phyloP scores from a whole-genome alignment of 1,284 basidiomycete genomes.

The Kalmanozyma brasiliensis region DNA sequence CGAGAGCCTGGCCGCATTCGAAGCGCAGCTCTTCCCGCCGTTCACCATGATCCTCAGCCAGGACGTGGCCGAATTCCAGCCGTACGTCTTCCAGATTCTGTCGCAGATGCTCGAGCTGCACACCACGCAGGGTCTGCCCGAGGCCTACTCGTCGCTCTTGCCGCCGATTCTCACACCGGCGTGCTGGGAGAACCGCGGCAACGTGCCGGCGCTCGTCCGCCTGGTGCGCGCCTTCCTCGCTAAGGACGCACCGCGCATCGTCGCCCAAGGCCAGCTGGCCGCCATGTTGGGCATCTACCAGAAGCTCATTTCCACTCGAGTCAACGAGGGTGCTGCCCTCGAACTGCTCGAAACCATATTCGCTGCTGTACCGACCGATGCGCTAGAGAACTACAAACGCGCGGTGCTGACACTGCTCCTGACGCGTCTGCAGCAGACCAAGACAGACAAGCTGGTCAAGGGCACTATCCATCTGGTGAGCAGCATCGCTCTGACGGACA shows the following conservation, averaged over 20 bases:
- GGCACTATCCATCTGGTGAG: constrained; percentile 83
- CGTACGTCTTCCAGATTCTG: constrained; percentile 96
- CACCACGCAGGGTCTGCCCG: constrained; percentile 72
- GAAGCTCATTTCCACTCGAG: constrained; percentile 85
- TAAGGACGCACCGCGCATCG: constrained; percentile 78
- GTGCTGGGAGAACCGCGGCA: constrained; percentile 95
- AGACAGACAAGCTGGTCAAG: constrained; percentile 89
- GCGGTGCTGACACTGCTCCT: constrained; percentile 83
- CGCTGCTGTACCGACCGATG: constrained; percentile 76
- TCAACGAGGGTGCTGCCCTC: constrained; percentile 91
- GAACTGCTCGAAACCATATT: constrained; percentile 86
- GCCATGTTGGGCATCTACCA: constrained; percentile 89
- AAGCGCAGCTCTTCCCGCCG: constrained; percentile 79
- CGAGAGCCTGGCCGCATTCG: constrained; percentile 78
- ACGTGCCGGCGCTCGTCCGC: constrained; percentile 90
- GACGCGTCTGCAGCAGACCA: constrained; percentile 84
- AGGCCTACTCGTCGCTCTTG: constrained; percentile 81
- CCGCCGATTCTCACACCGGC: constrained; percentile 85
- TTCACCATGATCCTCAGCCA: constrained; percentile 89
- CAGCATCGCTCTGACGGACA: constrained; percentile 54
- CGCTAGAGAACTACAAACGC: constrained; percentile 78
- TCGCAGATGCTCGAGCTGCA: constrained; percentile 95
- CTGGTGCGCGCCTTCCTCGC: constrained; percentile 85
- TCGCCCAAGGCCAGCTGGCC: constrained; percentile 79
- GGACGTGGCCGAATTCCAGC: constrained; percentile 96